These are phyloP conservation scores for Eutrema salsugineum DNA, from an alignment of 441 rosid genomes.

Conservation along the genomic window DNA sequence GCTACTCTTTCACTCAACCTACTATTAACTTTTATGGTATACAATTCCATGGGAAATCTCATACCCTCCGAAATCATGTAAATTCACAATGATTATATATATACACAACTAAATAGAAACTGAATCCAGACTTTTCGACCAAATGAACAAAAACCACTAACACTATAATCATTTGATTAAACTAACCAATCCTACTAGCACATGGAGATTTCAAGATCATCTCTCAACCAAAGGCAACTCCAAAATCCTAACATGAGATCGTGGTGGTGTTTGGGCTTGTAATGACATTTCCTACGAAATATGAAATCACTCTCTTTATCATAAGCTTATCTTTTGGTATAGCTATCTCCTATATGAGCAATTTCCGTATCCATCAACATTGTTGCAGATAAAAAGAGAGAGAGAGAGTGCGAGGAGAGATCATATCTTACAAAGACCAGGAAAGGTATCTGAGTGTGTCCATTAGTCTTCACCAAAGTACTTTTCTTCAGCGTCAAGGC, in stretches of 20 bases:
- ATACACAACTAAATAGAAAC: not conserved
- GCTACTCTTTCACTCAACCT: not conserved
- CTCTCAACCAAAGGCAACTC: not conserved
- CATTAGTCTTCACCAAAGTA: constrained; percentile 71
- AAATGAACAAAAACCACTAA: not conserved
- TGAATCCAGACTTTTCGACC: not conserved
- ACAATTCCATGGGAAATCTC: not conserved
- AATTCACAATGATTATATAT: not conserved
- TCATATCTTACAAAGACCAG: constrained; percentile 1
- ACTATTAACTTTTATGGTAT: too few relatives aligned
- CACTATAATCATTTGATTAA: not conserved
- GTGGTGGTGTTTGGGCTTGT: not conserved
- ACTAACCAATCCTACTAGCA: not conserved
- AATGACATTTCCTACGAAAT: not conserved
- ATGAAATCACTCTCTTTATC: not conserved
- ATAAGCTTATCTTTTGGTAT: not conserved
- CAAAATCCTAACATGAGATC: not conserved
- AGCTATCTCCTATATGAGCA: not conserved
- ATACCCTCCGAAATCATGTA: not conserved
- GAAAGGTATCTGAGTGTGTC: not conserved
- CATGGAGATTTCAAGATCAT: not conserved
- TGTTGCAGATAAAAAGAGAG: not conserved
- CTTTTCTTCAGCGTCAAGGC: constrained; percentile 82
- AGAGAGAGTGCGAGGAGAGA: not conserved
- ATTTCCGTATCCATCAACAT: not conserved